Base-by-base conservation (phyloP, 768 basidiomycete genomes). In the Boletus coccyginus region DNA sequence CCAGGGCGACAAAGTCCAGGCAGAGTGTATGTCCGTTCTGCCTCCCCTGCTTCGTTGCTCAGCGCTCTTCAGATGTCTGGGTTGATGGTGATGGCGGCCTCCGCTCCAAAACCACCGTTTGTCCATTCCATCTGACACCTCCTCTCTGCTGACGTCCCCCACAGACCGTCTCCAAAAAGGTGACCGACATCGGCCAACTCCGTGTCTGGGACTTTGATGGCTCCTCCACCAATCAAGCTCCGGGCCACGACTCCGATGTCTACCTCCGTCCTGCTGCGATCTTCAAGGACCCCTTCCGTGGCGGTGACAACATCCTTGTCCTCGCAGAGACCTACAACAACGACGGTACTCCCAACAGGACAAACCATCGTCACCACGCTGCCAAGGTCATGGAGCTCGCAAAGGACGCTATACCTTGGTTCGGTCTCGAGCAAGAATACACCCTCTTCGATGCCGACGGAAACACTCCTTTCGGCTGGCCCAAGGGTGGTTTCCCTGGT, bases 121-220 rank as follows among this genome's bases (percentile, higher is more conserved):
- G 86, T 76, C 41, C 57, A 32, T 49, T 21, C 24, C 45, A 17
- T 45, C 16, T 48, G 14, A 13, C 45, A 9, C 50, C 35, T 16
- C 24, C 46, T 40, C 39, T 24, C 31, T 38, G 13, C 54, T 50
- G 45, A 53, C 29, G 38, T 56, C 39, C 24, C 13, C 53, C 57
- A 1, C 68, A 94, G 95, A 98, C 96, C 60, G 84, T 95, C 70
- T 75, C 81, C 75, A 87, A 91, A 75, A 86, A 89, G 71, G 85
- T 94, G 67, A 88, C 86, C 60, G 88, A 92, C 72, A 87, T 99
- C 65, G 85, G 85, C 66, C 85, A 93, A 67, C 90, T 98, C 63
- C 94, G 96, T 67, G 85, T 92, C 73, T 99, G 96, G 96, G 96
- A 98, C 80, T 99, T 99, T 70, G 96, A 99, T 72, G 96, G 96